These are phyloP conservation scores for Wallacemonas collosoma DNA, from an alignment of 208 protist species.

Conservation along the genomic window DNA sequence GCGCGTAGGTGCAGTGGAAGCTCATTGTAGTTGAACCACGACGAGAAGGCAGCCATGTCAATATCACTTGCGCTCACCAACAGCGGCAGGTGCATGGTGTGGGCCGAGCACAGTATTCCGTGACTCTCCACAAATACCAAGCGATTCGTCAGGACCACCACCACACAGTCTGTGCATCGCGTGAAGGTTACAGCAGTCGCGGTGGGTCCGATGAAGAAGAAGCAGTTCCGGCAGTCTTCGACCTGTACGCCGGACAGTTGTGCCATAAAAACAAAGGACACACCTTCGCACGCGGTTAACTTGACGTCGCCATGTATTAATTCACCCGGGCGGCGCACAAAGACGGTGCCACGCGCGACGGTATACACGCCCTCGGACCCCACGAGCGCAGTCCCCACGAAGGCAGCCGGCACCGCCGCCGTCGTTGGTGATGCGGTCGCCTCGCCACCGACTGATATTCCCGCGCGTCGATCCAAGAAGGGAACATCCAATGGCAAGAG, in stretches of 20 bases:
- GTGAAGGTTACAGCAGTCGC: conserved; percentile 31
- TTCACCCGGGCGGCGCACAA: conserved; percentile 22
- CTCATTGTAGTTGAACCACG: conserved; percentile 39
- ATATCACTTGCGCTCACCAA: conserved; percentile 29
- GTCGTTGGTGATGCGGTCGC: neutral
- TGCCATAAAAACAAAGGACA: conserved; percentile 18
- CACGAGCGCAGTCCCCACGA: neutral
- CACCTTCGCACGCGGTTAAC: conserved; percentile 10
- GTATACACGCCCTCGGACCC: neutral
- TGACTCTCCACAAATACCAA: conserved; percentile 26
- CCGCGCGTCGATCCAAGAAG: neutral
- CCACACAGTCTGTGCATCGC: conserved; percentile 27
- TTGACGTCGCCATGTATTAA: conserved; percentile 13
- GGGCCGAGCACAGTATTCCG: conserved; percentile 21
- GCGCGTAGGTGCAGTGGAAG: conserved; percentile 30
- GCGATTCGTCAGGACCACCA: conserved; percentile 30
- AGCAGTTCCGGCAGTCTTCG: conserved; percentile 23
- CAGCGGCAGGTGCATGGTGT: conserved; percentile 22
- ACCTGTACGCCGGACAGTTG: conserved; percentile 8
- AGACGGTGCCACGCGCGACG: neutral
- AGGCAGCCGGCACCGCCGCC: neutral
- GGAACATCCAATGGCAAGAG: conserved; percentile 15
- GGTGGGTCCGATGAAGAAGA: conserved; percentile 45
- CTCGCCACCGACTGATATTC: neutral
- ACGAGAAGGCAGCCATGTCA: conserved; percentile 23